Conservation (phyloP, 148 eudicot genomes). For the Chenopodium formosanum region DNA sequence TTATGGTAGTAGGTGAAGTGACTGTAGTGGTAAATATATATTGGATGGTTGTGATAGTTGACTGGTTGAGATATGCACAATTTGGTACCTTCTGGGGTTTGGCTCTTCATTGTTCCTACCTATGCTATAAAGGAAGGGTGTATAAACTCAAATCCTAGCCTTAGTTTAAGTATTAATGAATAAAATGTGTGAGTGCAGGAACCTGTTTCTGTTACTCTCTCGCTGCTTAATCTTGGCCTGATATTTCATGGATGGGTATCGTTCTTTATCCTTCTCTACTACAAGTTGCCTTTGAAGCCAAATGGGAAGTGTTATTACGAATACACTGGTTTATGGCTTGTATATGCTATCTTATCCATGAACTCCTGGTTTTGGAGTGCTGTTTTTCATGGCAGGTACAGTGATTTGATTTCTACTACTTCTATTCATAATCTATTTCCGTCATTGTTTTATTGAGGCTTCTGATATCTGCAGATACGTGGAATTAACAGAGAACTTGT, state of each 20-base stretch:
- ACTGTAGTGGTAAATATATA: no score
- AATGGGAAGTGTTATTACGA: conserved; percentile 58
- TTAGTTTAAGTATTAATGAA: neutral
- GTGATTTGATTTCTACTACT: neutral
- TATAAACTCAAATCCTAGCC: no score
- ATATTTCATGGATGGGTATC: conserved; percentile 91
- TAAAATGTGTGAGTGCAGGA: conserved; percentile 47
- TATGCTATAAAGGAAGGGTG: neutral
- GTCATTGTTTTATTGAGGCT: neutral
- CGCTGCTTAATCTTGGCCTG: conserved; percentile 73
- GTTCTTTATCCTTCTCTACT: conserved; percentile 68
- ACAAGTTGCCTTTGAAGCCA: conserved; percentile 62
- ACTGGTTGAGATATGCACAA: neutral
- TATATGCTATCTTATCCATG: conserved; percentile 72
- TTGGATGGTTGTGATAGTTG: neutral
- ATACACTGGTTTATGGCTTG: conserved; percentile 69
- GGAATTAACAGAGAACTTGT: conserved; percentile 61
- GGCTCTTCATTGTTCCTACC: no score
- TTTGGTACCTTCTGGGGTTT: neutral
- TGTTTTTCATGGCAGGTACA: conserved; percentile 73
- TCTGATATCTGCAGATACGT: conserved; percentile 55
- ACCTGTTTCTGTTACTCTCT: conserved; percentile 81
- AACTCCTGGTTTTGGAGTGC: conserved; percentile 82
- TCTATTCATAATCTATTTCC: neutral
- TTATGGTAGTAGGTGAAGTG: no score